Evolutionary conservation across 176 grass and related monocot genomes (phyloP), one percentile per base, ranked within the genome.

Genomic region (Poa pratensis): DNA sequence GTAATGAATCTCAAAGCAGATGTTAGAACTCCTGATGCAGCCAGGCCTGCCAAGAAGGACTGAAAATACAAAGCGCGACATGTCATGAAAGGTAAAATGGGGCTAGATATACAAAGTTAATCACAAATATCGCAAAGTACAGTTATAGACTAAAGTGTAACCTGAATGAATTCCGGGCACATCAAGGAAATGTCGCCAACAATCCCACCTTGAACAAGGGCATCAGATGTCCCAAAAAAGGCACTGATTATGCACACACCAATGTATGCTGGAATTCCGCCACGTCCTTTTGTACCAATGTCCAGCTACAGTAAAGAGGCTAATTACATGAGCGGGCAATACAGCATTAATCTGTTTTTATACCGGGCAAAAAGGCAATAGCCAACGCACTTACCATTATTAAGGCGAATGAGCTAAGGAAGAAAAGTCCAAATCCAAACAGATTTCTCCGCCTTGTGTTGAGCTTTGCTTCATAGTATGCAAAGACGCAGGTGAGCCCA

Each of bases 131-230:
- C 66, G 72, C 39, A n/a, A 83, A 86, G 76, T 7, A 45, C n/a
- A 78, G 43, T 40, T 53, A 80, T 65, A 45, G 54, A 52, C 24
- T 77, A 73, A 79, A 57, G 75, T 27, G 16, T 73, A 83, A 95
- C 95, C 87, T 99, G 94, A 67, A 96, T 82, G 80, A 99, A 96
- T 86, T 96, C 97, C 16, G 94, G 92, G 52, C 90, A 94, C 97
- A 99, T 99, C 12, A 94, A 94, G 20, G 92, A 96, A 50, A 99
- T 90, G 83, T 99, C 97, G 8, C 97, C 97, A 82, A 99, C 86
- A 92, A 99, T 90, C 45, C 94, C 94, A 3, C 90, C 97, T 89
- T 99, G 88, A 63, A 94, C 90, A 80, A 91, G 89, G 7, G 91
- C 97, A 88, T 99, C 94, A 9, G 94, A 94, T n/a, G 78, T 26